phyloP scores from a whole-genome alignment of 2,329 filamentous ascomycete species.

The Scleromitrula shiraiana region DNA sequence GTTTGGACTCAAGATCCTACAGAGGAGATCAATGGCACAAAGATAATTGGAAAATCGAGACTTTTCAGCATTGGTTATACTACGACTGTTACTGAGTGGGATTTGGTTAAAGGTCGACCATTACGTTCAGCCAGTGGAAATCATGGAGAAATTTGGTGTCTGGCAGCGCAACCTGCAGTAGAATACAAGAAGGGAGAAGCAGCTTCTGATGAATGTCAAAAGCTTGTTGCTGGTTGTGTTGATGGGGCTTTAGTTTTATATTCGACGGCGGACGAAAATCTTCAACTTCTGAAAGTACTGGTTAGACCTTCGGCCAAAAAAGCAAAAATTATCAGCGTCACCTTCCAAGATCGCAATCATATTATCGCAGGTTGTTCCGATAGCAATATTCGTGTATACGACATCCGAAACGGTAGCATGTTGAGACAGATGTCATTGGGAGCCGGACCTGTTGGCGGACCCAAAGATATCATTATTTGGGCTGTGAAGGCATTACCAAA shows the following conservation, averaged over 20 bases:
- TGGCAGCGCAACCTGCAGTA: constrained; percentile 67
- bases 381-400: constrained; percentile 86
- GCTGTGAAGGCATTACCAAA: constrained; percentile 80
- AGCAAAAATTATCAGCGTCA: constrained; percentile 81
- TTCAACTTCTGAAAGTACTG: constrained; percentile 71
- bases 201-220: constrained; percentile 36
- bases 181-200: constrained; percentile 26
- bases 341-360: constrained; percentile 76
- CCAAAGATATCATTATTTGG: constrained; percentile 87
- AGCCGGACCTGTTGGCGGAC: constrained; percentile 64
- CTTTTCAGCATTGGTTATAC: constrained; percentile 97
- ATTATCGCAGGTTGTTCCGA: constrained; percentile 93
- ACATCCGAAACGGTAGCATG: constrained; percentile 69
- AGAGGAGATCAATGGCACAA: constrained; percentile 53
- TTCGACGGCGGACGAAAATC: constrained; percentile 74
- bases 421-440: constrained; percentile 81
- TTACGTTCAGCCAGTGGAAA: constrained; percentile 81
- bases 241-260: constrained; percentile 85
- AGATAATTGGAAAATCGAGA: constrained; percentile 63
- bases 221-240: constrained; percentile 80
- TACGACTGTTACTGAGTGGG: constrained; percentile 89
- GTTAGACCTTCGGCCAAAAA: constrained; percentile 73
- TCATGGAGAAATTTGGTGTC: constrained; percentile 94
- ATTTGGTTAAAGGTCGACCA: constrained; percentile 70
- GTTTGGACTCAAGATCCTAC: constrained; percentile 86